These are phyloP conservation scores for Astragalus membranaceus DNA, from an alignment of 306 rosid species.

Conservation along the genomic window DNA sequence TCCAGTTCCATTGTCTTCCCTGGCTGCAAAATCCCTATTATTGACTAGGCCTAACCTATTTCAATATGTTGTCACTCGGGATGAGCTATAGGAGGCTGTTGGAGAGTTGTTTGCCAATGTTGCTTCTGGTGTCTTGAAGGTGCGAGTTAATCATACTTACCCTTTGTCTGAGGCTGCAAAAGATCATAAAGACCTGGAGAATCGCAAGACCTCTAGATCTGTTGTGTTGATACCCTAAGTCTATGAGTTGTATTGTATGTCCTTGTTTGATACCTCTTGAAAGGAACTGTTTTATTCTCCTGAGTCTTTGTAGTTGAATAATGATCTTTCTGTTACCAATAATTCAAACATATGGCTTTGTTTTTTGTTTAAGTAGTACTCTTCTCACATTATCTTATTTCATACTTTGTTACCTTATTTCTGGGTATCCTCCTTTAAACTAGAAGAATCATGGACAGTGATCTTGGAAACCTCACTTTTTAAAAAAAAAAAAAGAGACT, in stretches of 20 bases:
- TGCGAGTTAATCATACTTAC: slow-evolving; percentile 76
- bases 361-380: not conserved
- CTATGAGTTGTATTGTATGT: not conserved
- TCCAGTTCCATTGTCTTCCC: slow-evolving; percentile 68
- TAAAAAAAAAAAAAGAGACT: no score
- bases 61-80: slow-evolving; percentile 54
- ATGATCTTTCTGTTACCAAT: not conserved
- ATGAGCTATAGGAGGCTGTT: slow-evolving; percentile 60
- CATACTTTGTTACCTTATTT: not conserved
- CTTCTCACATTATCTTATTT: not conserved
- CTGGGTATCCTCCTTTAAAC: no score
- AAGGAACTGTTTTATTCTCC: not conserved
- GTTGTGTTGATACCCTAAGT: slow-evolving; percentile 67
- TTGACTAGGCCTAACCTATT: slow-evolving; percentile 71
- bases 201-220: slow-evolving; percentile 71
- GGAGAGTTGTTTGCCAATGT: slow-evolving; percentile 65
- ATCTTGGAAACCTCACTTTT: no score
- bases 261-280: not conserved
- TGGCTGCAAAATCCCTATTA: slow-evolving; percentile 63
- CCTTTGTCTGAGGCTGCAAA: slow-evolving; percentile 67
- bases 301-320: not conserved
- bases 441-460: no score
- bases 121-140: slow-evolving; percentile 49
- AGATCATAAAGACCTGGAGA: slow-evolving; percentile 81
- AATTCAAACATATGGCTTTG: not conserved